Evolutionary conservation across 106 monocot genomes (phyloP).

Genomic region (Allium sativum): DNA sequence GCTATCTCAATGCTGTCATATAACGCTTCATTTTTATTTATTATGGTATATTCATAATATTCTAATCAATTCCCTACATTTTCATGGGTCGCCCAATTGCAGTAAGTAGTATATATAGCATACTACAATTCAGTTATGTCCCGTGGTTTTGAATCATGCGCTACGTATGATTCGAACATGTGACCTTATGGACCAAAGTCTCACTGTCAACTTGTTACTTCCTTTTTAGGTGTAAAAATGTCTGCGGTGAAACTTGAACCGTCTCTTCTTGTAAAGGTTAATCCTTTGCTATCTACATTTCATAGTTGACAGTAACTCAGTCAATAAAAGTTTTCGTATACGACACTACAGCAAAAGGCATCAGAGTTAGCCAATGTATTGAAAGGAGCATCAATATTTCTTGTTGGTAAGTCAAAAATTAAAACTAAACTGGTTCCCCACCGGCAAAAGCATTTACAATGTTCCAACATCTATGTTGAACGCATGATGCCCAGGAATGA

Average conservation of each 20-base stretch:
- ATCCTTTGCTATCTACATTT: background rate
- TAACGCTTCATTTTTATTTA: too few species aligned
- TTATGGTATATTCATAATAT: too few species aligned
- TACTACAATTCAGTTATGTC: too few species aligned
- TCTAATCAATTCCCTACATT: too few species aligned
- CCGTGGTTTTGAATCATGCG: too few species aligned
- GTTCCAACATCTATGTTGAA: background rate
- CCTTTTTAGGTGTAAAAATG: conserved; percentile 41
- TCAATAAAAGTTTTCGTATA: conserved; percentile 6
- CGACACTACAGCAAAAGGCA: conserved; percentile 45
- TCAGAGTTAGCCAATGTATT: conserved; percentile 30
- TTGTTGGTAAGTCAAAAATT: conserved; percentile 42
- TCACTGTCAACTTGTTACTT: conserved; percentile 1
- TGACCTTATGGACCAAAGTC: too few species aligned
- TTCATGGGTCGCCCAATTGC: too few species aligned
- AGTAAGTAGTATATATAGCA: too few species aligned
- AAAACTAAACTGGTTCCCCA: background rate
- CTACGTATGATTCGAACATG: too few species aligned
- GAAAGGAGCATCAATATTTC: conserved; percentile 84
- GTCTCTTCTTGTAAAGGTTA: conserved; percentile 49
- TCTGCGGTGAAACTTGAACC: conserved; percentile 41
- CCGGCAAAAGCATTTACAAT: background rate
- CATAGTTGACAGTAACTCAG: background rate
- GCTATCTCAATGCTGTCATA: too few species aligned
- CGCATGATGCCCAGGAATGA: conserved; percentile 42